These are phyloP conservation scores for Crithidia mellificae DNA, from an alignment of 208 protist species.

Conservation along the genomic window DNA sequence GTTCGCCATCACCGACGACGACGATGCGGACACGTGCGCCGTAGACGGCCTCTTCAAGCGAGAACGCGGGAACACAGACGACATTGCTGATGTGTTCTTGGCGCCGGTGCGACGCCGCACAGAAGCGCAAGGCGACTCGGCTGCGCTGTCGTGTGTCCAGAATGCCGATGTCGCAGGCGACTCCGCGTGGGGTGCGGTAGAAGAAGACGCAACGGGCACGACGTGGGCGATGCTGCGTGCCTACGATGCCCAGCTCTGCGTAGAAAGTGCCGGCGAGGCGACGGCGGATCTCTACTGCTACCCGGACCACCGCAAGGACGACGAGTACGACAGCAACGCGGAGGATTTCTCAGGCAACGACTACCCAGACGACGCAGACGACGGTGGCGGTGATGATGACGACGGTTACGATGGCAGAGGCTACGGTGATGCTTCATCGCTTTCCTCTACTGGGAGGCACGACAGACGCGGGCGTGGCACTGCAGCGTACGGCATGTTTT, in stretches of 20 bases:
- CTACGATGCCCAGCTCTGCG: conserved; percentile 32
- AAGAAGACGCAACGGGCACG: conserved; percentile 20
- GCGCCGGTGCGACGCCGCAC: conserved; percentile 11
- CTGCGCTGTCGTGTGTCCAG: neutral
- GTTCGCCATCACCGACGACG: conserved; percentile 30
- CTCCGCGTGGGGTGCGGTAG: conserved; percentile 26
- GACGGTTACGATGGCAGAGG: conserved; percentile 15
- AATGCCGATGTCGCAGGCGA: neutral
- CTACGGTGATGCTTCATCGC: neutral
- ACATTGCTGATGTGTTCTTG: conserved; percentile 14
- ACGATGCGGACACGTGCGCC: neutral
- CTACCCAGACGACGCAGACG: conserved; percentile 74
- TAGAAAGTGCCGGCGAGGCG: conserved; percentile 34
- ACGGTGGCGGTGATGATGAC: conserved; percentile 11
- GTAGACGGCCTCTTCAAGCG: conserved; percentile 8
- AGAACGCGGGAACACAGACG: neutral
- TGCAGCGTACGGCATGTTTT: conserved; percentile 46
- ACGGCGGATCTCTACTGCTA: conserved; percentile 78
- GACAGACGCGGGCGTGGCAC: neutral
- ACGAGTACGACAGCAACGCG: conserved; percentile 92
- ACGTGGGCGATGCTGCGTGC: conserved; percentile 21
- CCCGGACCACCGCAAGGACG: conserved; percentile 84
- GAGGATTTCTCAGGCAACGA: conserved; percentile 87
- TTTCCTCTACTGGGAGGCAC: conserved; percentile 3
- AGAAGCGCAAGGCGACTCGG: neutral